These are phyloP conservation scores for Gyromitra esculenta DNA, from an alignment of 2,329 filamentous ascomycete species.

Conservation along the genomic window DNA sequence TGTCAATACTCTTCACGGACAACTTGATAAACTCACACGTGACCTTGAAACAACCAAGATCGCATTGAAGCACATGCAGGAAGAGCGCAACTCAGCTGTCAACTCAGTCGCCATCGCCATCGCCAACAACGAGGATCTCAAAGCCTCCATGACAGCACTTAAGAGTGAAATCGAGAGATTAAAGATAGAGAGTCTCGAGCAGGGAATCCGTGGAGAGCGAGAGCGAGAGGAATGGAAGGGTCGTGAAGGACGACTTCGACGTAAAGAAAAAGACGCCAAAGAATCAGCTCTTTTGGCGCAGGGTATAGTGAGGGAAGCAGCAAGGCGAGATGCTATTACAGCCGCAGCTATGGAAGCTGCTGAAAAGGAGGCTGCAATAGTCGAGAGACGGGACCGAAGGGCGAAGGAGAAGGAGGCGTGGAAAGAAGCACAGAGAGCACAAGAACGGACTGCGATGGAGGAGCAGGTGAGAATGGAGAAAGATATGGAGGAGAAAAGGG, in stretches of 20 bases:
- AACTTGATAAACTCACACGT: slow-evolving; percentile 54
- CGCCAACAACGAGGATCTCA: slow-evolving; percentile 55
- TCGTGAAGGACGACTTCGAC: slow-evolving; percentile 53
- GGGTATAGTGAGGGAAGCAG: slow-evolving; percentile 50
- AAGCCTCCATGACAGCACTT: slow-evolving; percentile 53
- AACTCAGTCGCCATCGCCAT: slow-evolving; percentile 54
- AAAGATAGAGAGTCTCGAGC: slow-evolving; percentile 39
- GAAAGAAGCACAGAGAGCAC: slow-evolving; percentile 34
- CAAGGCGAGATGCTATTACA: slow-evolving; percentile 34
- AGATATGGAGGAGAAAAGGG: slow-evolving; percentile 34
- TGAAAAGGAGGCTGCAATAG: slow-evolving; percentile 34
- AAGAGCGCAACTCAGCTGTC: slow-evolving; percentile 56
- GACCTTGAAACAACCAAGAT: slow-evolving; percentile 51
- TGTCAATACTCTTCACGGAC: slow-evolving; percentile 52
- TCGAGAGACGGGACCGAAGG: slow-evolving; percentile 39
- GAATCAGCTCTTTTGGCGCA: slow-evolving; percentile 56
- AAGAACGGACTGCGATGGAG: slow-evolving; percentile 35
- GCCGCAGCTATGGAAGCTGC: slow-evolving; percentile 32
- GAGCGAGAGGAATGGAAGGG: slow-evolving; percentile 54
- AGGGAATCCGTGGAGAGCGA: slow-evolving; percentile 45
- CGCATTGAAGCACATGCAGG: slow-evolving; percentile 53
- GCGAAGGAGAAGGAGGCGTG: slow-evolving; percentile 45
- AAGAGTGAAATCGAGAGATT: slow-evolving; percentile 54
- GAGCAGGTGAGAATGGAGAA: slow-evolving; percentile 25
- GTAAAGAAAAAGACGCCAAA: slow-evolving; percentile 53